phyloP scores from a whole-genome alignment of 2,329 filamentous ascomycete species.

The Sporothrix protearum region DNA sequence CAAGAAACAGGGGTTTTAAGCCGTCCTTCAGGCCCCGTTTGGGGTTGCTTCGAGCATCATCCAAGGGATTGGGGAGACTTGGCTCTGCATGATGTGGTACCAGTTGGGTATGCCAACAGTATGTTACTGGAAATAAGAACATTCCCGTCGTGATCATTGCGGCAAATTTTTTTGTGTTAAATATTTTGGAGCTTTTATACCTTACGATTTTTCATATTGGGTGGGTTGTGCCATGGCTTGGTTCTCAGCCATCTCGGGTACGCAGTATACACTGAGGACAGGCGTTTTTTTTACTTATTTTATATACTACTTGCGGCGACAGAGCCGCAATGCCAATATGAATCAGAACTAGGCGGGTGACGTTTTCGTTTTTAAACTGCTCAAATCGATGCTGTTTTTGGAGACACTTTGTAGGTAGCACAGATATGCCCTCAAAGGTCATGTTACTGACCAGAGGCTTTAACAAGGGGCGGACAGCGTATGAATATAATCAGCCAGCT shows the following conservation, averaged over 20 bases:
- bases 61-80: not conserved
- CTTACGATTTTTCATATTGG: not conserved
- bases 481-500: too few species aligned
- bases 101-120: not conserved
- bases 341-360: not conserved
- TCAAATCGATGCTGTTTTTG: too few species aligned
- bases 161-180: not conserved
- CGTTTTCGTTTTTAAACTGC: not conserved
- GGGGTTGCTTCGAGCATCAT: not conserved
- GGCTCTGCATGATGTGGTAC: not conserved
- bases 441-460: too few species aligned
- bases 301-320: not conserved
- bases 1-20: not conserved
- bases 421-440: too few species aligned
- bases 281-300: not conserved
- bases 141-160: not conserved
- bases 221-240: not conserved
- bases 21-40: not conserved
- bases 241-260: not conserved
- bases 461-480: too few species aligned
- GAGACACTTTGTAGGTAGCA: too few species aligned
- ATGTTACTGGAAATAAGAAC: not conserved
- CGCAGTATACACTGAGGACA: not conserved
- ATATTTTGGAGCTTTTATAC: slow-evolving; percentile 2
- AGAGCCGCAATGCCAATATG: not conserved